Evolutionary conservation across 163 green algal species (phyloP).

Genomic region (Chloromonas sp.): DNA sequence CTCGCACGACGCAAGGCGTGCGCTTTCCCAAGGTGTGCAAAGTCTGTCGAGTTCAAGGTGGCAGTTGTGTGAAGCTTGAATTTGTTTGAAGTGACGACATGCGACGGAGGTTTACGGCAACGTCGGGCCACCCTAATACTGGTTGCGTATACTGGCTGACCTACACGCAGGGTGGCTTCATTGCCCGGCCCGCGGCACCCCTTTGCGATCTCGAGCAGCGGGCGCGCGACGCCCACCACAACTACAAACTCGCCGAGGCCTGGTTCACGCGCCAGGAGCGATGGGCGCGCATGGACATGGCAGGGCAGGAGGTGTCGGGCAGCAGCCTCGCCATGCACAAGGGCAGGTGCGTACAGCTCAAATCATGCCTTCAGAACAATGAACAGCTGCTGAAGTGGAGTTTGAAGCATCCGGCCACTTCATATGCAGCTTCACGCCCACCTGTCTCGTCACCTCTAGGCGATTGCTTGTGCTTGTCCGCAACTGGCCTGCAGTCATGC

Average conservation of each 20-base stretch:
- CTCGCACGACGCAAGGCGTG: neutral
- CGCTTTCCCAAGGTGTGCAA: neutral
- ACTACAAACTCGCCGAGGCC: neutral
- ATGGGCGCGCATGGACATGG: constrained; percentile 15
- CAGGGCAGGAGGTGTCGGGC: neutral
- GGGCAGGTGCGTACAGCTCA: constrained; percentile 1
- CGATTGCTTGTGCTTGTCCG: too few species aligned
- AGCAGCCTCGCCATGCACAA: neutral
- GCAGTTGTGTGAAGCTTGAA: neutral
- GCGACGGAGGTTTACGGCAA: too few species aligned
- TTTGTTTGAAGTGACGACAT: neutral
- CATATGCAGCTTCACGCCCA: too few species aligned
- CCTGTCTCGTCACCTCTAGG: too few species aligned
- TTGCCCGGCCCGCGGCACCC: neutral
- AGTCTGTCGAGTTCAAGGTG: neutral
- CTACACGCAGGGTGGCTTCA: neutral
- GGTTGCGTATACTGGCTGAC: neutral
- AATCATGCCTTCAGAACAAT: neutral
- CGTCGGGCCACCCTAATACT: neutral
- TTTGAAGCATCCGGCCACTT: too few species aligned
- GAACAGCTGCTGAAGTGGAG: too few species aligned
- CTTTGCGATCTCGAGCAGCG: neutral
- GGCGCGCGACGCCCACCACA: neutral
- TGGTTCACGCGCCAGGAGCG: neutral
- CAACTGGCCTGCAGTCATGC: too few species aligned